These are phyloP conservation scores for Coemansia sp. DNA, from an alignment of 192 early-diverging fungal genomes.

Conservation along the genomic window DNA sequence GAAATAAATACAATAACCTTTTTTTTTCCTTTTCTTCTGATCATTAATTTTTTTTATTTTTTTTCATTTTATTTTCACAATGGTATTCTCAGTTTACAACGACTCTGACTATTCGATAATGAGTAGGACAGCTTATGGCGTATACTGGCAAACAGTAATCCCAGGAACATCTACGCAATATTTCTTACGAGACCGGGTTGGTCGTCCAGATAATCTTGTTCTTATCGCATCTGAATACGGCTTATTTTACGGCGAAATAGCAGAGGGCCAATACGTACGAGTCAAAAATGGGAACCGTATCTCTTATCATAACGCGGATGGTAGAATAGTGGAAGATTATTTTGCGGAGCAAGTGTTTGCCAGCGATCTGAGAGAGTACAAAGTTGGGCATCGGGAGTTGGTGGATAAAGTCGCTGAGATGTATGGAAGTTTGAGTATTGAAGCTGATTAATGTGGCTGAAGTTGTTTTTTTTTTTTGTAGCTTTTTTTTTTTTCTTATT, in stretches of 20 bases:
- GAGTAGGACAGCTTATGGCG: neutral
- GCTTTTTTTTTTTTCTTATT: too few species aligned
- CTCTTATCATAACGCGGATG: neutral
- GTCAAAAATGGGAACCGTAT: neutral
- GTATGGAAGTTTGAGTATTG: neutral
- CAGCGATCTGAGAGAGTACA: conserved; percentile 7
- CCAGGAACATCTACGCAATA: neutral
- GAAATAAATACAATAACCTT: neutral
- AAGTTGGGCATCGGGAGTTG: neutral
- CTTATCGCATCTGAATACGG: neutral
- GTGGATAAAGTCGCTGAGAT: neutral
- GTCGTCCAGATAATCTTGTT: conserved; percentile 2
- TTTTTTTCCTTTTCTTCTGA: neutral
- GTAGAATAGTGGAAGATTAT: neutral
- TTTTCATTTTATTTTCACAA: neutral
- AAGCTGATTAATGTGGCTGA: neutral
- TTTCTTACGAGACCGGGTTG: neutral
- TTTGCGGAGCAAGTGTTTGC: conserved; percentile 9
- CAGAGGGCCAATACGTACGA: neutral
- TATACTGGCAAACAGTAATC: neutral
- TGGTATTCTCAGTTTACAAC: conserved; percentile 5
- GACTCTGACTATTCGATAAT: neutral
- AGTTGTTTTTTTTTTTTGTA: too few species aligned
- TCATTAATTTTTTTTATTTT: neutral
- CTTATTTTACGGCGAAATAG: neutral